Evolutionary conservation across 805 yeast genomes (phyloP), one percentile per base, ranked within the genome.

Genomic region (Yarrowia sp.): DNA sequence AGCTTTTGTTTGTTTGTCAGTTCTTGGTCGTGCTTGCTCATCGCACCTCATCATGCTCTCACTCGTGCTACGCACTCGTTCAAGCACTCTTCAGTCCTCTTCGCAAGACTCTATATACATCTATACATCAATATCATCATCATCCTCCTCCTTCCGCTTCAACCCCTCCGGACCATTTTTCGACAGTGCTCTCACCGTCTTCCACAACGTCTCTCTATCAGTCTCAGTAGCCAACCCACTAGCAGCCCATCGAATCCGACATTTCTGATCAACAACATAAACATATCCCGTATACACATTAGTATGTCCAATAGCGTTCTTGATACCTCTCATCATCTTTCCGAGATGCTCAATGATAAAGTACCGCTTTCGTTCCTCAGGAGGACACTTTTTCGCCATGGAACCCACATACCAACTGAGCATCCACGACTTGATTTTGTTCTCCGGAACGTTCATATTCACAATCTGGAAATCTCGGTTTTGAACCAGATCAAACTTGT

Each of bases 201-300:
- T 85, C 89, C 92, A 87, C 65, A 90, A 74, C 14, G 84, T 77
- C 15, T 78, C 78, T 55, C 78, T 76, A 69, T 95, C 99, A 38
- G 82, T 81, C n/a, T 81, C 84, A 14, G 81, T 80, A 1, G 96
- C 88, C 43, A 82, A 83, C 1, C 98, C 99, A 69, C 96, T 85
- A 4, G 91, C 89, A 28, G 91, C 92, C 98, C 98, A 93, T 70
- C 98, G 80, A 64, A 95, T 87, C 70, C 83, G 86, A 61, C 88
- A 87, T 13, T 85, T 78, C 14, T 79, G 79, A 72, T 95, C 99
- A 39, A 95, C 81, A 4, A 93, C 78, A 68, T 91, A 88, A 10
- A 92, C 78, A 72, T 90, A 92, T 0, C 98, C 98, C 1, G 96
- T 84, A 70, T 88, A 89, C 22, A 84, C 81, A 73, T 93, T 93